Conservation (phyloP, 176 grass and related monocot species). For the Typha latifolia region DNA sequence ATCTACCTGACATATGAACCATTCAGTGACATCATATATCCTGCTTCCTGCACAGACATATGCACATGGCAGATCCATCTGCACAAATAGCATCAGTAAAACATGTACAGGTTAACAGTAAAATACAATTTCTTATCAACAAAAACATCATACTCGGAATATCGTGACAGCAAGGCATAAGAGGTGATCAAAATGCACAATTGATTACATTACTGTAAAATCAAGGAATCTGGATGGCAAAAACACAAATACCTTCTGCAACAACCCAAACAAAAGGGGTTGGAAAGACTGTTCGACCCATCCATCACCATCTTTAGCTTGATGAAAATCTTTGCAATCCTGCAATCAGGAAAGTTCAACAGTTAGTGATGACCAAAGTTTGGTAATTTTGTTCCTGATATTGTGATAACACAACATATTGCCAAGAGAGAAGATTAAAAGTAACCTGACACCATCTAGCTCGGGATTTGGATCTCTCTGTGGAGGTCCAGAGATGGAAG, state of each 20-base stretch:
- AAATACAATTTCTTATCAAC: conserved; percentile 7
- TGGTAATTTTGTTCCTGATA: neutral
- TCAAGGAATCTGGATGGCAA: conserved; percentile 13
- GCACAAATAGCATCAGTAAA: conserved; percentile 28
- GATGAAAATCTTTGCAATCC: conserved; percentile 98
- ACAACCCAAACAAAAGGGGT: conserved; percentile 69
- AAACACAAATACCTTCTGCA: conserved; percentile 55
- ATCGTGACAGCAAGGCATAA: neutral
- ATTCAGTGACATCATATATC: conserved; percentile 93
- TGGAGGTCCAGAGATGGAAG: conserved; percentile 84
- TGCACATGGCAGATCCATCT: conserved; percentile 61
- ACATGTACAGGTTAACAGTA: conserved; percentile 20
- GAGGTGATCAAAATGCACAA: neutral
- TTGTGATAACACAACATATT: conserved; percentile 2
- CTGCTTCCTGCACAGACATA: conserved; percentile 90
- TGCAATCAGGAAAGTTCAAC: conserved; percentile 23
- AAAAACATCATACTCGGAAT: neutral
- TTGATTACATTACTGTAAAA: neutral
- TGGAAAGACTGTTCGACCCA: conserved; percentile 96
- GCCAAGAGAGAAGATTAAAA: neutral
- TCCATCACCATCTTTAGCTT: conserved; percentile 98
- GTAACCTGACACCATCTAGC: conserved; percentile 98
- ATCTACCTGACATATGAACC: conserved; percentile 88
- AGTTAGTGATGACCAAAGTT: neutral
- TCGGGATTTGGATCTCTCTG: conserved; percentile 74